A percentile compares a stretch with the other conserved stretches of the same genome.
Conservation (phyloP, 2,329 filamentous ascomycete genomes). For the Nigrospora oryzae region DNA sequence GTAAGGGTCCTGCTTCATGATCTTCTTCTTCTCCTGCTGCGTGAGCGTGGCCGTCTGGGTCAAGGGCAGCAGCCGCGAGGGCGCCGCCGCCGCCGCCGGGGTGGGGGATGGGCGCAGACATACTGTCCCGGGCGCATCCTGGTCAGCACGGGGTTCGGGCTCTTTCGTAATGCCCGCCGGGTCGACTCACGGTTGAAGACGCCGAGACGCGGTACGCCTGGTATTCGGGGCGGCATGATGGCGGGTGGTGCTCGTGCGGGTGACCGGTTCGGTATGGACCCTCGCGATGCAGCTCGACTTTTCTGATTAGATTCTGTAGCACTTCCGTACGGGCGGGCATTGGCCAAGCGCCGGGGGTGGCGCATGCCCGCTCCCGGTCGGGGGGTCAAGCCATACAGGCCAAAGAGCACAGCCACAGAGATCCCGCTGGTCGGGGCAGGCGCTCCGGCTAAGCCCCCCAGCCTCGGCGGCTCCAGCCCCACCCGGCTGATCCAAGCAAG, state of each 20-base stretch:
- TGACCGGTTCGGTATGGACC: background rate
- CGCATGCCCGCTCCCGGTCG: too few species aligned
- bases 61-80: slow-evolving; percentile 39
- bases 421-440: too few species aligned
- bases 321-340: too few species aligned
- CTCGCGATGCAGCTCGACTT: background rate
- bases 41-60: slow-evolving; percentile 56
- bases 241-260: slow-evolving; percentile 5
- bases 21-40: slow-evolving; percentile 53
- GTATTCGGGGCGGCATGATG: slow-evolving; percentile 62
- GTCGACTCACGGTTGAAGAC: slow-evolving; percentile 47
- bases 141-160: slow-evolving; percentile 5
- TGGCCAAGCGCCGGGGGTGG: too few species aligned
- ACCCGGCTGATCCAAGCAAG: too few species aligned
- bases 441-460: too few species aligned
- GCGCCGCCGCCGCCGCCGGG: slow-evolving; percentile 34
- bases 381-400: too few species aligned
- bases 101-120: slow-evolving; percentile 48
- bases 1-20: slow-evolving; percentile 72
- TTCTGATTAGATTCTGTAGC: background rate
- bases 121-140: slow-evolving; percentile 29
- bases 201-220: slow-evolving; percentile 49
- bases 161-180: too few species aligned
- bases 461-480: too few species aligned
- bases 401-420: too few species aligned